A percentile compares a stretch with the other conserved stretches of the same genome.
phyloP scores from a whole-genome alignment of 176 grass and related monocot genomes.

The Pharus latifolius region DNA sequence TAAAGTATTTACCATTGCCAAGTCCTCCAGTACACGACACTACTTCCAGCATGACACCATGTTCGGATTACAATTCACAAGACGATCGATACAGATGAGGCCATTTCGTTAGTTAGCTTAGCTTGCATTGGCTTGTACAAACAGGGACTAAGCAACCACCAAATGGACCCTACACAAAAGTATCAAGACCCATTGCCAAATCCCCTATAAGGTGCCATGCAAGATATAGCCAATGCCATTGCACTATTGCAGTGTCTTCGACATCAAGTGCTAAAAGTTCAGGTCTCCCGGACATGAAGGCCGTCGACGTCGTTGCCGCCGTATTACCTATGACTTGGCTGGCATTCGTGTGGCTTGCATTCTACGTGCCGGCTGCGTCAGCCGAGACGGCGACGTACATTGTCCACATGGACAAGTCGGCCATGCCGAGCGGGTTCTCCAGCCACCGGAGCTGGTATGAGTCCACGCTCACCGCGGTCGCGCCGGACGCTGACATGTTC shows the following conservation, averaged over 20 bases:
- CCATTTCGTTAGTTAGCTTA: constrained; percentile 9
- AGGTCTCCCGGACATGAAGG: neutral
- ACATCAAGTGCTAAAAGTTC: too few species aligned
- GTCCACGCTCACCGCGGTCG: constrained; percentile 29
- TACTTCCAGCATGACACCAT: neutral
- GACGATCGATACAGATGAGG: neutral
- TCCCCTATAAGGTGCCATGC: neutral
- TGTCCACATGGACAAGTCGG: constrained; percentile 81
- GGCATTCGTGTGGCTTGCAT: neutral
- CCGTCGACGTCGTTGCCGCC: neutral
- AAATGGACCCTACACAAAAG: neutral
- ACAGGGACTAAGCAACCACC: constrained; percentile 25
- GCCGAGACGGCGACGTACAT: constrained; percentile 38
- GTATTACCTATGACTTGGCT: neutral
- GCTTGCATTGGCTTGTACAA: neutral
- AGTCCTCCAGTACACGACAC: constrained; percentile 3
- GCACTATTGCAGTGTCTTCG: neutral
- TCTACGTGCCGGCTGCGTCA: neutral
- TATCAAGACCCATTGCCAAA: neutral
- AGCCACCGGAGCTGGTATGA: constrained; percentile 50
- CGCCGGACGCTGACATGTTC: constrained; percentile 4
- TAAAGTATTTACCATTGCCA: neutral
- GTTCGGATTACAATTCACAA: neutral
- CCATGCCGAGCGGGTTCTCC: constrained; percentile 51
- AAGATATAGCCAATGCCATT: constrained; percentile 7